These are phyloP conservation scores for Escovopsis sp. DNA, from an alignment of 2,329 filamentous ascomycete species.

Conservation along the genomic window DNA sequence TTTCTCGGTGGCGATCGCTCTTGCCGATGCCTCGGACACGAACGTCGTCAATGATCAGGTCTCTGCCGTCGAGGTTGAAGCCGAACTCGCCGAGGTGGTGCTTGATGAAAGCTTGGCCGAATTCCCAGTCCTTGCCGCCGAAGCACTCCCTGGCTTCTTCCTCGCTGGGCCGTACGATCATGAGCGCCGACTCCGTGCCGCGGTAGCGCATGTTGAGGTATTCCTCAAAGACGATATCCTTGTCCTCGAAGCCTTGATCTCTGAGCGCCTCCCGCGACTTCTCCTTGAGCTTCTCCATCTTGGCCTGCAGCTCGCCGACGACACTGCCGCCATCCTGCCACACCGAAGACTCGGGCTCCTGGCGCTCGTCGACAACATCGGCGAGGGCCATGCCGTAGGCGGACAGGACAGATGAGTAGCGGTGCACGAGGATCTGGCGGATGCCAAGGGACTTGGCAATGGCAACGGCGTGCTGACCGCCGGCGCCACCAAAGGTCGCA, in stretches of 20 bases:
- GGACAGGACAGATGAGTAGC: constrained; percentile 78
- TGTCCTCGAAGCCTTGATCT: constrained; percentile 65
- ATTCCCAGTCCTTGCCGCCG: constrained; percentile 60
- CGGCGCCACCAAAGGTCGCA: constrained; percentile 83
- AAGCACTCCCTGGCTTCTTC: constrained; percentile 46
- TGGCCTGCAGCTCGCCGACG: constrained; percentile 48
- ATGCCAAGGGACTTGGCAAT: constrained; percentile 78
- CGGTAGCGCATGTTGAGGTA: constrained; percentile 91
- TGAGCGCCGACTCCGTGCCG: constrained; percentile 79
- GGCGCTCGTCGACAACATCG: constrained; percentile 82
- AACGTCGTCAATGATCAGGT: constrained; percentile 84
- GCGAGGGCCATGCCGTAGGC: constrained; percentile 89
- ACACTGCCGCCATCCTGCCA: constrained; percentile 45
- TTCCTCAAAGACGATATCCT: constrained; percentile 71
- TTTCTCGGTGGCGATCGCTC: constrained; percentile 64
- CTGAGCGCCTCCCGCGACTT: constrained; percentile 53
- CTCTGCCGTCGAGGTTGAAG: constrained; percentile 69
- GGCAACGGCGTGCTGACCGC: constrained; percentile 83
- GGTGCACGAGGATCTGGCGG: constrained; percentile 69
- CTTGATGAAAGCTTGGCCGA: constrained; percentile 68
- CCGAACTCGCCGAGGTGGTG: constrained; percentile 90
- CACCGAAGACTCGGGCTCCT: constrained; percentile 56
- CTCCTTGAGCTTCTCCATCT: constrained; percentile 68
- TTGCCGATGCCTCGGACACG: constrained; percentile 80
- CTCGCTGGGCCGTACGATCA: constrained; percentile 62